A percentile compares a stretch with the other conserved stretches of the same genome.
These are phyloP conservation scores for Lachancea nothofagi DNA, from an alignment of 805 yeast genomes.

Conservation along the genomic window DNA sequence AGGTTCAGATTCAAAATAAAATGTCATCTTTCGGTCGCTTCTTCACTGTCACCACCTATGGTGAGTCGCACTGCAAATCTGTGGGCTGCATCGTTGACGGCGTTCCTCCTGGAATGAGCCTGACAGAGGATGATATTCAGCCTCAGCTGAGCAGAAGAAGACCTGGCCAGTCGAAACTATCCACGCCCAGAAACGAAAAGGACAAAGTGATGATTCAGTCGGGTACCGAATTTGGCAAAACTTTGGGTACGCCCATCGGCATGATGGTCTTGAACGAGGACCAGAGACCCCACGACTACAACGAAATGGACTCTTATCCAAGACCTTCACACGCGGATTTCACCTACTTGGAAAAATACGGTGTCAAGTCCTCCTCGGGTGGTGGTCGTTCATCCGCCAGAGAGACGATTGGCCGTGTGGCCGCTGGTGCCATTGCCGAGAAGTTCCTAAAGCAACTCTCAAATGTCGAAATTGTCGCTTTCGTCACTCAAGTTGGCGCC, in stretches of 20 bases:
- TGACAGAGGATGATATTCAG: slow-evolving; percentile 84
- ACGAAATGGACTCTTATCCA: slow-evolving; percentile 91
- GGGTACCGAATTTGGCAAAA: slow-evolving; percentile 85
- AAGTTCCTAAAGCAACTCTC: slow-evolving; percentile 72
- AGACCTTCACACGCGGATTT: slow-evolving; percentile 98
- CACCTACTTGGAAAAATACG: slow-evolving; percentile 87
- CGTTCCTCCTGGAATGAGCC: slow-evolving; percentile 88
- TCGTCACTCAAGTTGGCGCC: slow-evolving; percentile 88
- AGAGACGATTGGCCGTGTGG: slow-evolving; percentile 97
- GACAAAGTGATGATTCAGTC: slow-evolving; percentile 90
- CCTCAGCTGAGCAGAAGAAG: slow-evolving; percentile 95
- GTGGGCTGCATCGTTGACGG: slow-evolving; percentile 99
- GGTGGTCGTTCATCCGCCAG: slow-evolving; percentile 98
- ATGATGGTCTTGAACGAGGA: slow-evolving; percentile 92
- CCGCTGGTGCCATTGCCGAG: slow-evolving; percentile 98
- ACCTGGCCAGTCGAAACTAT: slow-evolving; percentile 90
- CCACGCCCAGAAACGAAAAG: slow-evolving; percentile 95
- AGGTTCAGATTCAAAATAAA: background rate
- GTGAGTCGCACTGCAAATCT: slow-evolving; percentile 95
- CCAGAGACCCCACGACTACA: slow-evolving; percentile 94
- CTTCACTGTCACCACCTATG: slow-evolving; percentile 84
- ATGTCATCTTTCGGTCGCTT: slow-evolving; percentile 73
- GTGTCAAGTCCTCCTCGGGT: slow-evolving; percentile 89
- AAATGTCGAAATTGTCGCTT: slow-evolving; percentile 90
- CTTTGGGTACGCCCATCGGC: slow-evolving; percentile 93